These are phyloP conservation scores for Salvia hispanica DNA, from an alignment of 257 asterid species.

Conservation along the genomic window DNA sequence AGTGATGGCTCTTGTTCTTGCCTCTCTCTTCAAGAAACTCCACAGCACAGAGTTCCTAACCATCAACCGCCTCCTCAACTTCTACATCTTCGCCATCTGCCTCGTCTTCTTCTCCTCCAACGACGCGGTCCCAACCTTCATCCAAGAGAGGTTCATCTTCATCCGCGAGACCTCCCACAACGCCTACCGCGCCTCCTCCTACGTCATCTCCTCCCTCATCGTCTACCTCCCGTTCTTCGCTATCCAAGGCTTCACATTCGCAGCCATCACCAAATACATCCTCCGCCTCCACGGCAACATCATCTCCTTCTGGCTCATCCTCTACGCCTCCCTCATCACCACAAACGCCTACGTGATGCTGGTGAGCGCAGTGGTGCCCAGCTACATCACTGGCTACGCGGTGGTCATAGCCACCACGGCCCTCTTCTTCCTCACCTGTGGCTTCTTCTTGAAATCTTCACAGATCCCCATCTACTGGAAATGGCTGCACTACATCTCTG, in stretches of 20 bases:
- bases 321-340: slow-evolving; percentile 76
- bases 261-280: slow-evolving; percentile 57
- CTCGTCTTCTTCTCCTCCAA: slow-evolving; percentile 82
- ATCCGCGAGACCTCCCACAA: slow-evolving; percentile 87
- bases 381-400: slow-evolving; percentile 86
- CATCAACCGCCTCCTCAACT: slow-evolving; percentile 67
- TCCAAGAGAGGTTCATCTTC: slow-evolving; percentile 86
- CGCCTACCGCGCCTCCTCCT: slow-evolving; percentile 77
- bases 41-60: slow-evolving; percentile 43
- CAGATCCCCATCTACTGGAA: slow-evolving; percentile 68
- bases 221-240: slow-evolving; percentile 89
- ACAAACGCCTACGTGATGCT: slow-evolving; percentile 88
- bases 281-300: slow-evolving; percentile 51
- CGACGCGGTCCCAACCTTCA: slow-evolving; percentile 89
- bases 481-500: slow-evolving; percentile 86
- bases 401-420: slow-evolving; percentile 92
- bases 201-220: slow-evolving; percentile 78
- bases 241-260: slow-evolving; percentile 77
- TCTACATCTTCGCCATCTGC: slow-evolving; percentile 80
- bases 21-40: slow-evolving; percentile 67
- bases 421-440: slow-evolving; percentile 83
- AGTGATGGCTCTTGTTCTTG: slow-evolving; percentile 71
- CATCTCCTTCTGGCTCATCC: slow-evolving; percentile 68
- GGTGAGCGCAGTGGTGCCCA: slow-evolving; percentile 80
- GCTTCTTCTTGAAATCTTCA: slow-evolving; percentile 78